Evolutionary conservation across 208 protist genomes (phyloP), one percentile per base, ranked within the genome.

Genomic region (Phytomonas francai): DNA sequence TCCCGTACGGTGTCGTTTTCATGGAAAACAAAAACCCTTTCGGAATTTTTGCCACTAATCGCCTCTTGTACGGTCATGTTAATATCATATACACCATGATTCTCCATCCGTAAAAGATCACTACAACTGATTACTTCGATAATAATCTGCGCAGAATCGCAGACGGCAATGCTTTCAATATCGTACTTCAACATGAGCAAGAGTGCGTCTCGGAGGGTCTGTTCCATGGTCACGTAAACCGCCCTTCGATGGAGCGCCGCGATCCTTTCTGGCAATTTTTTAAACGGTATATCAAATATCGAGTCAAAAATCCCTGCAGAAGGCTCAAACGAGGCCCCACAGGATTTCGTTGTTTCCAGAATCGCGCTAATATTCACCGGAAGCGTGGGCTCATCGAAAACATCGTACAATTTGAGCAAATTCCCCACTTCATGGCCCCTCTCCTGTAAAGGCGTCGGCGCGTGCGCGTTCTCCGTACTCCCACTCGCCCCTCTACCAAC

Each of bases 21-120:
- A 61, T 92, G 78, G 65, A 88, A 92, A 14, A 95, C 89, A 59
- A 81, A 91, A 27, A 90, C 71, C 36, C 74, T 74, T 25, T 77
- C 77, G 12, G 71, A 75, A 14, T 83, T 66, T 65, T 80, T 86
- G 71, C 77, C 81, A 36, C 73, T 71, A 58, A 95, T 61, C 42
- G 85, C 86, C 68, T 93, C 84, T 11, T 81, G 85, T 25, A 96
- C 81, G 42, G 83, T 91, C 30, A 92, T 63, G 39, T 83, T 75
- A 3, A 80, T 94, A 74, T 96, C 81, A 72, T 96, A 96, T 30
- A 91, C 87, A n/a, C 91, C 91, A 58, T 92, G 83, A 65, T 92
- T 78, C 70, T 96, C 88, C 76, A 96, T 94, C 16, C 84, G 80
- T 57, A 96, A 81, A 0, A 93, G 66, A 63, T 96, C 91, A 59